Base-by-base conservation (phyloP, 1,284 basidiomycete species). In the Leccinum solheimii region DNA sequence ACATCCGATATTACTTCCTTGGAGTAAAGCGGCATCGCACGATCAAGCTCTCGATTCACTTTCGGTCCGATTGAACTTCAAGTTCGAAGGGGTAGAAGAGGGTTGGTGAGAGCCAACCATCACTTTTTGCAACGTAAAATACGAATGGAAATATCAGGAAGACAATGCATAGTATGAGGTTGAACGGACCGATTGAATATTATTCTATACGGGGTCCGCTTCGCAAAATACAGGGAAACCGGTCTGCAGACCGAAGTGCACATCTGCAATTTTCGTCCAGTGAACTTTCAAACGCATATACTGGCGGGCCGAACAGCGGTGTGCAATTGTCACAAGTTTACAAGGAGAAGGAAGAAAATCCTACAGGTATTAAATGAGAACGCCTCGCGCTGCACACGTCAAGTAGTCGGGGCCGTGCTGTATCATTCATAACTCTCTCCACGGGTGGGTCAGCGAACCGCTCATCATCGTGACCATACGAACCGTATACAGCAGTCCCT, bases 401-500 rank as follows among this genome's bases (percentile, higher is more conserved):
- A 45, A 36, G 27, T 32, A 38, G 6, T 10, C 27, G 7, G 19
- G 7, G 23, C 43, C 19, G 45, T 40, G 7, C 36, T 30, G 19
- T 27, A 27, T 48, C 63, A 66, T 68, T 69, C 51, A 19, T 45
- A 13, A 45, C 19, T 63, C 51, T 21, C 6, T 36, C 27, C 34
- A 53, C 52, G 30, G 43, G 32, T 55, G 51, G 45, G 49, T 58
- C 54, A 52, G 48, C 55, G 16, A 66, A 23, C 38, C 10, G 14
- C 26, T 11, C 36, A 36, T 50, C 4, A 21, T 48, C 30, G 38
- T 30, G 26, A 61, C 45, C 53, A 8, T 50, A 53, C 57, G 5
- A 13, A 50, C 45, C 27, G 19, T 45, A 45, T 21, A 45, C 11
- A 45, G 43, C 11, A 13, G 13, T 45, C 11, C 43, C 19, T 57